A percentile compares a stretch with the other conserved stretches of the same genome.
phyloP scores from a whole-genome alignment of 805 yeast genomes.

The Lipomyces anomalus region DNA sequence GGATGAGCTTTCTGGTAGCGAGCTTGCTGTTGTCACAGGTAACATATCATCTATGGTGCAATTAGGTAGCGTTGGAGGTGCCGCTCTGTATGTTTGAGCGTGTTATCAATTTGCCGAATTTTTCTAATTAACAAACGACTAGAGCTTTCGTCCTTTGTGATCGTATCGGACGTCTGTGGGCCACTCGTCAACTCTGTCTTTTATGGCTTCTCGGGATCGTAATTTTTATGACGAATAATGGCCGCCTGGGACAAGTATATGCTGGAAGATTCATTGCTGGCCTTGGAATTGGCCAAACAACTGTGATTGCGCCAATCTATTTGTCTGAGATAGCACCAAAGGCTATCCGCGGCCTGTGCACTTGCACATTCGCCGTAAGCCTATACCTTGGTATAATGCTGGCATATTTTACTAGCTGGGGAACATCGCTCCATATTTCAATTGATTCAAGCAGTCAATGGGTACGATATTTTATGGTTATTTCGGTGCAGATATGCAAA shows the following conservation, averaged over 20 bases:
- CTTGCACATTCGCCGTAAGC: constrained; percentile 51
- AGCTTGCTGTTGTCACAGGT: constrained; percentile 45
- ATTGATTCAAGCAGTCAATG: constrained; percentile 40
- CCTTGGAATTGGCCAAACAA: constrained; percentile 7
- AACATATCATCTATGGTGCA: constrained; percentile 57
- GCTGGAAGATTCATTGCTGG: constrained; percentile 12
- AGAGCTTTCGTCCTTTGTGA: constrained; percentile 48
- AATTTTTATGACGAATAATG: constrained; percentile 39
- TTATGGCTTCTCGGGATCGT: constrained; percentile 44
- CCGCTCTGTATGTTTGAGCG: no score
- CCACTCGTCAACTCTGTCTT: constrained; percentile 42
- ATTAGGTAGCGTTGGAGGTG: constrained; percentile 51
- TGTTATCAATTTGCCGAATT: no score
- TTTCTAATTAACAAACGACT: no score
- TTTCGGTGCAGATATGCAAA: neutral
- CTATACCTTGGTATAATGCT: constrained; percentile 51
- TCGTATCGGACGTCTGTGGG: constrained; percentile 46
- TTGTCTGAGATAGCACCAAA: constrained; percentile 74
- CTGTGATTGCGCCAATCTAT: constrained; percentile 34
- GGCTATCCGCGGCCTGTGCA: constrained; percentile 65
- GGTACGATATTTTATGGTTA: constrained; percentile 30
- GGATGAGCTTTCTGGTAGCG: constrained; percentile 31
- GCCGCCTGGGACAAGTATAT: constrained; percentile 38
- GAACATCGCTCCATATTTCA: constrained; percentile 44
- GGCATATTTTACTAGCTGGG: constrained; percentile 48